These are phyloP conservation scores for Solanum peruvianum DNA, from an alignment of 257 asterid genomes.

Conservation along the genomic window DNA sequence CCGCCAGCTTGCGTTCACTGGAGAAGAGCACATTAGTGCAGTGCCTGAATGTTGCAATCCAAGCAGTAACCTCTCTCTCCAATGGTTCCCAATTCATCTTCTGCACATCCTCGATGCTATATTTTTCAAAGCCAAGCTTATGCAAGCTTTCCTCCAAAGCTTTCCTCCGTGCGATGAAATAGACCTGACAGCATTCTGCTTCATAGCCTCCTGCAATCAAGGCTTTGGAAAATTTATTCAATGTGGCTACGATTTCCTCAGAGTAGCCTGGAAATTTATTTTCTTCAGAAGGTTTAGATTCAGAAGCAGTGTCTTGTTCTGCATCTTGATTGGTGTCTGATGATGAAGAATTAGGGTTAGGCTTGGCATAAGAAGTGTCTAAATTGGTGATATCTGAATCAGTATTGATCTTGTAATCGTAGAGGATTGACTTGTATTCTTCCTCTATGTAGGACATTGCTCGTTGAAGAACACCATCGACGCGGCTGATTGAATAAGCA, in stretches of 20 bases:
- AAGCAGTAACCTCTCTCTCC: constrained; percentile 57
- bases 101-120: constrained; percentile 72
- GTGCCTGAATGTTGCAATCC: constrained; percentile 46
- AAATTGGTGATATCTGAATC: neutral
- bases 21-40: constrained; percentile 21
- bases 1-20: constrained; percentile 39
- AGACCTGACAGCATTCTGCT: constrained; percentile 55
- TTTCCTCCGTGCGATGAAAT: constrained; percentile 39
- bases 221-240: constrained; percentile 29
- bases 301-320: constrained; percentile 3
- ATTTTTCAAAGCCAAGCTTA: constrained; percentile 48
- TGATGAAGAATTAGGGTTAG: neutral
- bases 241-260: constrained; percentile 18
- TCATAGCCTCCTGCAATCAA: constrained; percentile 56
- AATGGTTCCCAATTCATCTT: constrained; percentile 62
- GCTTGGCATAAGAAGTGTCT: neutral
- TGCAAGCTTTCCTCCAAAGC: constrained; percentile 49
- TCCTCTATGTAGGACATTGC: constrained; percentile 68
- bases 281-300: constrained; percentile 5
- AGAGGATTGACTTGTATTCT: constrained; percentile 49
- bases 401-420: constrained; percentile 24
- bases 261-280: constrained; percentile 33
- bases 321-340: constrained; percentile 7
- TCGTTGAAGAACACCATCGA: constrained; percentile 53
- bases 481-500: constrained; percentile 46